Percentiles rank a stretch among this genome's conserved stretches.
phyloP scores from a whole-genome alignment of 1,284 basidiomycete species.

The Trichosporon coremiiforme region DNA sequence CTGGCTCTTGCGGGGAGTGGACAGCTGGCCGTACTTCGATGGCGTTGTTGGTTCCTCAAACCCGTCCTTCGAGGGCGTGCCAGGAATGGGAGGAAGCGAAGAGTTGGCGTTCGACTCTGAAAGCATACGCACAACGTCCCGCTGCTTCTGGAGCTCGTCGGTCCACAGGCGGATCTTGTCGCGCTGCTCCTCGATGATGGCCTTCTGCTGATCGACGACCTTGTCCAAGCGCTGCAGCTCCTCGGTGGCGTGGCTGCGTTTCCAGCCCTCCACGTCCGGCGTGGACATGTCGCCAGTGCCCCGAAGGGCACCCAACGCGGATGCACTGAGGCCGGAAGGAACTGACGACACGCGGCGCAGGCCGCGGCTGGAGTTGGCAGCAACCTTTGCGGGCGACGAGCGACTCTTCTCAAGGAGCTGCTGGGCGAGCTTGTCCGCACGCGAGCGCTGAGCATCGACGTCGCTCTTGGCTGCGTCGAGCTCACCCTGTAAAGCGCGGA shows the following conservation, averaged over 20 bases:
- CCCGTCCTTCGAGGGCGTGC: constrained; percentile 6
- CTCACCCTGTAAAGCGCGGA: not conserved
- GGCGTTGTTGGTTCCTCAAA: constrained; percentile 12
- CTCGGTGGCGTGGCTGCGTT: constrained; percentile 33
- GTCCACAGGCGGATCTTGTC: constrained; percentile 52
- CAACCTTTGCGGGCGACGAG: not conserved
- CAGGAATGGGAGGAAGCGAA: not conserved
- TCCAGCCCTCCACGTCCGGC: constrained; percentile 24
- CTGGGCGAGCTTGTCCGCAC: constrained; percentile 25
- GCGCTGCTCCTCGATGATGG: constrained; percentile 50
- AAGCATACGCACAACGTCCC: constrained; percentile 47
- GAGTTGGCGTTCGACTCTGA: constrained; percentile 27
- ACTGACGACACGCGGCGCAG: constrained; percentile 21
- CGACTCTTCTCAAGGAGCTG: constrained; percentile 20
- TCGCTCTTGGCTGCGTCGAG: constrained; percentile 19
- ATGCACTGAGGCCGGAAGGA: constrained; percentile 17
- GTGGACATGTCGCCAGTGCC: constrained; percentile 22
- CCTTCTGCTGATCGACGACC: constrained; percentile 50
- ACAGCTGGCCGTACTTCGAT: constrained; percentile 10
- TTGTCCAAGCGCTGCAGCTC: constrained; percentile 52
- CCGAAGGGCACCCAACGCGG: constrained; percentile 20
- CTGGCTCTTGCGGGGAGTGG: constrained; percentile 18
- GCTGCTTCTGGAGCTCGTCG: constrained; percentile 52
- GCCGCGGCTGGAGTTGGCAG: not conserved
- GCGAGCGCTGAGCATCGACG: constrained; percentile 17